Base-by-base conservation (phyloP, 345 rosid species). In the Alliaria petiolata region DNA sequence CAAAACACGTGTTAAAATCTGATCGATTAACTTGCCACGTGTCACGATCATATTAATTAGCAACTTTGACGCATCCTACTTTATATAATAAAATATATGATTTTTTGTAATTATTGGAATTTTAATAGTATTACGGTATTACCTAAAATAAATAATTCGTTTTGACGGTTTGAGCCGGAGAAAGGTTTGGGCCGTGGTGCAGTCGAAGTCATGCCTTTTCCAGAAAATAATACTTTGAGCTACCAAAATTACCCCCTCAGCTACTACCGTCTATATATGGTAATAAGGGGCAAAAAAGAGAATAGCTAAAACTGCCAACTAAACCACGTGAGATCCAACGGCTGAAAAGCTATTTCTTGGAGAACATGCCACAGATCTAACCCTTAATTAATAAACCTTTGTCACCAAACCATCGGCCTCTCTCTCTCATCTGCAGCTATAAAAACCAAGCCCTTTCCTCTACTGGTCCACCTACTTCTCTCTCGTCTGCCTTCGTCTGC, bases 271-370 rank as follows among this genome's bases (percentile, higher is more conserved):
- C n/a, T n/a, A n/a, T 0, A 1, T 0, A 11, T 10, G 11, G 3
- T 9, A 47, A 13, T 4, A 45, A 39, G 30, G 76, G 78, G 52
- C 39, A 62, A 3, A 69, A 69, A 0, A 4, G 46, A 62, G 17
- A 70, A 12, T 56, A 34, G 6, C n/a, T 15, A 62, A 69, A 62
- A 62, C 66, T 55, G n/a, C 66, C 54, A 76, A 20, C 17, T 7
- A 76, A n/a, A 76, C 67, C 67, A 70, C 66, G 72, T 50, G 62
- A 76, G 51, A 76, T 76, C 80, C 62, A 70, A 76, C 80, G 80
- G 80, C 57, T 50, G 67, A 70, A 16, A 63, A 16, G 28, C 35
- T 3, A 1, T 76, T 70, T 64, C 71, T 70, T 76, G 76, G 80
- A 16, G 76, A 76, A 70, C 57, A 76, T 70, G 54, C 62, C 55